Base-by-base conservation (phyloP, 441 rosid species). In the Populus tomentosa region DNA sequence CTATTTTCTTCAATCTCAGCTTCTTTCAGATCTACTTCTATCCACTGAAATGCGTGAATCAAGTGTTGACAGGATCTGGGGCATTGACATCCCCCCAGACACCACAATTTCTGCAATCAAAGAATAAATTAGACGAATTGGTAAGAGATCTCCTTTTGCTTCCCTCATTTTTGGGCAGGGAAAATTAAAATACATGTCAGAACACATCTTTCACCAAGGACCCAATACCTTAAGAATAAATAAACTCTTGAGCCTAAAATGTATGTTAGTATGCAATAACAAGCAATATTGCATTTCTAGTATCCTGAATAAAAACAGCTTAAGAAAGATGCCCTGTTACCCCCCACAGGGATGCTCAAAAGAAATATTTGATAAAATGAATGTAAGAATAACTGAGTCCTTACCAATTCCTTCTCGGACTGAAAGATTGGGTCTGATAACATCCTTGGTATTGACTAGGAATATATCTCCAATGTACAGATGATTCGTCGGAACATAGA, bases 21-120 rank as follows among this genome's bases (percentile, higher is more conserved):
- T 87, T 88, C 88, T 86, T 86, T 82, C 81, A 6, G 81, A 66
- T 87, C 92, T 89, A 87, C 88, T 92, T 85, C 94, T 90, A 71
- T 92, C 94, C 50, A 40, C 50, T 40, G 50, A 40, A 76, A 67
- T 71, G 76, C 86, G 80, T 20, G 87, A 75, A 79, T 91, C 98
- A 77, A 93, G 77, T 1, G 95, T 89, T 8, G 98, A 85, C 23
- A 97, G 89, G 77, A 91, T 85, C 84, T 93, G 98, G 2, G 99
- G 99, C 97, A 96, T 93, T 2, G 98, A 94, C 99, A 96, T 91
- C 62, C 99, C 99, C 56, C 97, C 98, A 0, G 98, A 97, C 30
- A 96, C 98, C 13, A 94, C 96, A 3, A 97, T 94, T 87, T 97
- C 99, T 97, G 97, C 81, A 86, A 78, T 68, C 40, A 40, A 79